phyloP scores from a whole-genome alignment of 2,329 filamentous ascomycete species.

The Ophiosphaerella narmari region DNA sequence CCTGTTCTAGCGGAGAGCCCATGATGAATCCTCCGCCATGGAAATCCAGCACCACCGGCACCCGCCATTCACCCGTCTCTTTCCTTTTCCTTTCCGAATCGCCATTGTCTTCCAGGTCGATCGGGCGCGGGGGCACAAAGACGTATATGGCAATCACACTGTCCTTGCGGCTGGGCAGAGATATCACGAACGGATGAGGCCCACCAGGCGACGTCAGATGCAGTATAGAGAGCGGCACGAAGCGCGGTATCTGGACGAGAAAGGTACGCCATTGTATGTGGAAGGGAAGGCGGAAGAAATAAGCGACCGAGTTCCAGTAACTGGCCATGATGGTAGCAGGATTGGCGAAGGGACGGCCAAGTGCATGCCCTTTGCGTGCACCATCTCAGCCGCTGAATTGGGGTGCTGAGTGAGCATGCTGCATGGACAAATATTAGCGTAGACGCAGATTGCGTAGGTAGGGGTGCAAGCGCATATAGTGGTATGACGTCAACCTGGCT shows the following conservation, averaged over 20 bases:
- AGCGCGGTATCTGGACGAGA: slow-evolving; percentile 45
- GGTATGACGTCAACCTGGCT: no score
- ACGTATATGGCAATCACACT: slow-evolving; percentile 48
- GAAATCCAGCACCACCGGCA: slow-evolving; percentile 50
- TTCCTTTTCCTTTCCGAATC: slow-evolving; percentile 18
- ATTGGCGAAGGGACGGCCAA: background rate
- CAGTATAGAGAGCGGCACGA: slow-evolving; percentile 43
- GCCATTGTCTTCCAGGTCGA: slow-evolving; percentile 30
- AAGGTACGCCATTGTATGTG: slow-evolving; percentile 42
- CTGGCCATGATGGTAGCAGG: slow-evolving; percentile 30
- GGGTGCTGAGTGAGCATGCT: no score
- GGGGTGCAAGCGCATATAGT: no score
- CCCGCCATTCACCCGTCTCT: slow-evolving; percentile 37
- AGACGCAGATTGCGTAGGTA: no score
- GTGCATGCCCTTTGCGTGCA: background rate
- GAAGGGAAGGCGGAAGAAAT: slow-evolving; percentile 45
- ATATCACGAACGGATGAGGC: slow-evolving; percentile 49
- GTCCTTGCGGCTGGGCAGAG: slow-evolving; percentile 46
- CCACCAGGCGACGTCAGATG: slow-evolving; percentile 48
- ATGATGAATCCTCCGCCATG: slow-evolving; percentile 53
- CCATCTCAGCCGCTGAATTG: no score
- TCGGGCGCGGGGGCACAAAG: slow-evolving; percentile 46
- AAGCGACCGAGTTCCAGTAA: slow-evolving; percentile 35
- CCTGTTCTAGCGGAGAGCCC: slow-evolving; percentile 51
- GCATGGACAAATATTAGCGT: no score